These are phyloP conservation scores for Phytophthora aleatoria DNA, from an alignment of 352 stramenopile genomes.

Conservation along the genomic window DNA sequence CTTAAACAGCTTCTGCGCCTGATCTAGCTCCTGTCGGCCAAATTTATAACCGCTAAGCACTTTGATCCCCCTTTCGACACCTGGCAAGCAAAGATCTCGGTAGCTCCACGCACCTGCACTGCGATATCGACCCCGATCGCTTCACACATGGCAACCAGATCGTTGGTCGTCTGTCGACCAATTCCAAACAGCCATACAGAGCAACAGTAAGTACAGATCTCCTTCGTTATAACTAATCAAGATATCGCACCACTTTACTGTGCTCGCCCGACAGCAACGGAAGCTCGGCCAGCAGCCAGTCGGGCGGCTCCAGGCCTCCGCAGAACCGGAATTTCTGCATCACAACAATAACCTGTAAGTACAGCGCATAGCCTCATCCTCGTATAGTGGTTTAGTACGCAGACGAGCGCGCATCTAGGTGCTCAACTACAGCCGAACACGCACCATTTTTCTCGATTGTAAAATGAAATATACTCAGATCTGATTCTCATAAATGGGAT, in stretches of 20 bases:
- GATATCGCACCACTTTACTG: slow-evolving; percentile 25
- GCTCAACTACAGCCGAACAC: not conserved
- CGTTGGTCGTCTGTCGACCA: slow-evolving; percentile 12
- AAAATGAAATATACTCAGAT: slow-evolving; percentile 9
- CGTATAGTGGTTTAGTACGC: not conserved
- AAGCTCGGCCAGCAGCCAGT: slow-evolving; percentile 64
- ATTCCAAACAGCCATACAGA: not conserved
- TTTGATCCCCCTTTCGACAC: not conserved
- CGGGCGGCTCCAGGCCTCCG: slow-evolving; percentile 62
- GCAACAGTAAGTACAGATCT: not conserved
- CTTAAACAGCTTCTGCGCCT: slow-evolving; percentile 18
- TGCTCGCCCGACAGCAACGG: slow-evolving; percentile 39
- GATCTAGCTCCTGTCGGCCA: slow-evolving; percentile 25
- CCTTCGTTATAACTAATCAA: not conserved
- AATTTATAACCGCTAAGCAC: slow-evolving; percentile 4
- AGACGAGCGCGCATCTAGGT: not conserved
- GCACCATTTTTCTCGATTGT: slow-evolving; percentile 14
- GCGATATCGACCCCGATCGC: slow-evolving; percentile 35
- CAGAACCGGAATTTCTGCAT: slow-evolving; percentile 61
- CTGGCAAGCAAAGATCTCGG: not conserved
- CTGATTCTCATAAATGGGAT: slow-evolving; percentile 1
- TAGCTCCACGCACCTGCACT: slow-evolving; percentile 21
- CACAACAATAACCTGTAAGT: slow-evolving; percentile 6
- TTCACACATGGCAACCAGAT: slow-evolving; percentile 30
- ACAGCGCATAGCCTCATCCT: not conserved